Evolutionary conservation across 257 asterid genomes (phyloP).

Genomic region (Linaria vulgaris): DNA sequence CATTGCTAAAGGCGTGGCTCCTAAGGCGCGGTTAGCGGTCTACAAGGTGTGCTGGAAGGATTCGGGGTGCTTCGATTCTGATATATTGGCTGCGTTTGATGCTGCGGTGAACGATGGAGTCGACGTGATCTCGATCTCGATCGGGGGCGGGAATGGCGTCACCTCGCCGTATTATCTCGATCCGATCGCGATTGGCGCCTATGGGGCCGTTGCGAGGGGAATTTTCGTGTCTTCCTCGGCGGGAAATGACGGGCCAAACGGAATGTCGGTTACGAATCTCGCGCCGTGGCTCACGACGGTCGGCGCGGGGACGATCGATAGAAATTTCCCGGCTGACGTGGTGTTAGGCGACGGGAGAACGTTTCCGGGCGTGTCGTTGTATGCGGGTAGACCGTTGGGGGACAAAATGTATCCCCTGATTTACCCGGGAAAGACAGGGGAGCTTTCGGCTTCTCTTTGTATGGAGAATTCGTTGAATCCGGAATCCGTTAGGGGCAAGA

Average conservation of each 20-base stretch:
- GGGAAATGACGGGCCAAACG: slow-evolving; percentile 96
- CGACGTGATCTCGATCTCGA: slow-evolving; percentile 86
- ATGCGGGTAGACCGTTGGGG: slow-evolving; percentile 65
- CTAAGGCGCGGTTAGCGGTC: slow-evolving; percentile 83
- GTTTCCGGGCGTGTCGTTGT: slow-evolving; percentile 74
- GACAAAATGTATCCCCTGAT: slow-evolving; percentile 73
- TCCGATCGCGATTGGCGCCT: slow-evolving; percentile 94
- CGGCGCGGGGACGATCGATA: slow-evolving; percentile 92
- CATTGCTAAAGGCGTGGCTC: slow-evolving; percentile 94
- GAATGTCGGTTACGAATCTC: slow-evolving; percentile 89
- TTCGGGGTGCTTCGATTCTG: slow-evolving; percentile 96
- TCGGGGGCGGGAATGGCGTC: slow-evolving; percentile 93
- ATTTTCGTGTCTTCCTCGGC: slow-evolving; percentile 90
- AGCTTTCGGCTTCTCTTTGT: slow-evolving; percentile 82
- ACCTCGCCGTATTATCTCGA: slow-evolving; percentile 95
- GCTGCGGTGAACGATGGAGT: slow-evolving; percentile 90
- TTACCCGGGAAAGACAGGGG: slow-evolving; percentile 85
- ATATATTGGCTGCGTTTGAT: slow-evolving; percentile 92
- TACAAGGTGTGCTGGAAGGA: slow-evolving; percentile 94
- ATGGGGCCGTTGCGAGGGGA: slow-evolving; percentile 96
- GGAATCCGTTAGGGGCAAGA: slow-evolving; percentile 57
- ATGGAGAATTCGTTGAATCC: slow-evolving; percentile 91
- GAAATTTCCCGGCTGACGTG: slow-evolving; percentile 83
- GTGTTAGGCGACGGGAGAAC: slow-evolving; percentile 63
- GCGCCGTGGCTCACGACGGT: slow-evolving; percentile 98